Conservation (phyloP, 495 filamentous ascomycete genomes). For the Penicillium bovifimosum region DNA sequence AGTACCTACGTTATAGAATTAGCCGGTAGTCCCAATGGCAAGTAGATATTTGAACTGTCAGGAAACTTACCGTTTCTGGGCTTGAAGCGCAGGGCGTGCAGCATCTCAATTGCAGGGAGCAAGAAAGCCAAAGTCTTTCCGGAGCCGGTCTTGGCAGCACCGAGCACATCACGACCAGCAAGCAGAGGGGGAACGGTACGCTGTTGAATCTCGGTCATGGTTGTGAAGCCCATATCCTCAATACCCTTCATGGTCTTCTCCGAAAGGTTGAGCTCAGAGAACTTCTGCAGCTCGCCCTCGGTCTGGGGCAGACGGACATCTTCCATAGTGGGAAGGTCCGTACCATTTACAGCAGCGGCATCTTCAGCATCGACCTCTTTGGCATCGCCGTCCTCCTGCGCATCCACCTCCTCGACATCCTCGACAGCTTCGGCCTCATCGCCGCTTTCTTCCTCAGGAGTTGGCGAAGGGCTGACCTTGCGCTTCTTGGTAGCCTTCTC, state of each 20-base stretch:
- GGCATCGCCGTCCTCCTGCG: constrained; percentile 15
- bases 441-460: constrained; percentile 30
- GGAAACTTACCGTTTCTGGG: constrained; percentile 54
- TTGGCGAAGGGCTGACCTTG: constrained; percentile 29
- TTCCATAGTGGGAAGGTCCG: constrained; percentile 47
- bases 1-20: constrained; percentile 47
- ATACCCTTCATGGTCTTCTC: constrained; percentile 85
- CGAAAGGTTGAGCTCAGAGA: constrained; percentile 79
- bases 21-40: neutral
- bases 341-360: constrained; percentile 19
- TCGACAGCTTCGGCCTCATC: constrained; percentile 20
- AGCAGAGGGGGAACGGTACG: constrained; percentile 81
- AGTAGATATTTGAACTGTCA: neutral
- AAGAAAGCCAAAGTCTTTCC: constrained; percentile 95
- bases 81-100: constrained; percentile 84
- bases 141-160: constrained; percentile 93
- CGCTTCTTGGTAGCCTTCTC: constrained; percentile 34
- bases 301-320: constrained; percentile 52
- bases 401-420: constrained; percentile 17
- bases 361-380: constrained; percentile 21
- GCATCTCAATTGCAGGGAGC: constrained; percentile 93
- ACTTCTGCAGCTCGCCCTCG: constrained; percentile 52
- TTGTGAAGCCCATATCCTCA: constrained; percentile 83
- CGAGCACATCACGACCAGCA: constrained; percentile 88
- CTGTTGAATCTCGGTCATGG: constrained; percentile 94